Percentiles rank a stretch among this genome's conserved stretches.
These are phyloP conservation scores for Salvia rosmarinus DNA, from an alignment of 257 asterid genomes.

Conservation along the genomic window DNA sequence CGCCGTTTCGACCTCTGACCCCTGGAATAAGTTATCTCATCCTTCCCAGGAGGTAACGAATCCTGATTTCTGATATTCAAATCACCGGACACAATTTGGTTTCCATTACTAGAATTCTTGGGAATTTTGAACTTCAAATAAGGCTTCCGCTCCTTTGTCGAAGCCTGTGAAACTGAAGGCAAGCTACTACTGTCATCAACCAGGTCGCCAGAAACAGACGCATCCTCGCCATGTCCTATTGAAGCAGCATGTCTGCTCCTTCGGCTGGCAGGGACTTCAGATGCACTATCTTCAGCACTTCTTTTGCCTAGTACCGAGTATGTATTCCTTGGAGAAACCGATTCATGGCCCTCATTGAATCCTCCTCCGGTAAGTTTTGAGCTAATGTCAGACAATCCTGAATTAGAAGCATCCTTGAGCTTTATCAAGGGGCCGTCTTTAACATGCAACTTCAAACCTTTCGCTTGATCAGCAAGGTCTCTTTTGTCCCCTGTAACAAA, in stretches of 20 bases:
- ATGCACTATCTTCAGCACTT: slow-evolving; percentile 47
- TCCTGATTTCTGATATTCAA: slow-evolving; percentile 36
- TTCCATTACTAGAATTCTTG: slow-evolving; percentile 62
- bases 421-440: slow-evolving; percentile 45
- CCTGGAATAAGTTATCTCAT: slow-evolving; percentile 65
- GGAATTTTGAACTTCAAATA: slow-evolving; percentile 74
- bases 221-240: slow-evolving; percentile 39
- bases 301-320: slow-evolving; percentile 54
- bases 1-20: slow-evolving; percentile 91
- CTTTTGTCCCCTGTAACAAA: slow-evolving; percentile 41
- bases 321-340: slow-evolving; percentile 52
- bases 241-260: slow-evolving; percentile 50
- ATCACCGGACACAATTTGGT: slow-evolving; percentile 41
- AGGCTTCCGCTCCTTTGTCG: slow-evolving; percentile 61
- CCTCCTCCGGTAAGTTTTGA: slow-evolving; percentile 47
- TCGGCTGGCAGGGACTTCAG: slow-evolving; percentile 49
- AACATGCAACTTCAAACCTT: slow-evolving; percentile 49
- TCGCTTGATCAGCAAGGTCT: slow-evolving; percentile 43
- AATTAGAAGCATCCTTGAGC: slow-evolving; percentile 39
- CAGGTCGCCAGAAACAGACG: slow-evolving; percentile 44
- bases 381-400: slow-evolving; percentile 36
- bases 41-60: slow-evolving; percentile 55
- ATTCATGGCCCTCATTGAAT: slow-evolving; percentile 44
- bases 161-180: slow-evolving; percentile 42
- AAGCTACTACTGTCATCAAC: slow-evolving; percentile 46